A percentile compares a stretch with the other conserved stretches of the same genome.
Evolutionary conservation across 345 rosid genomes (phyloP).

Genomic region (Dovyalis caffra): DNA sequence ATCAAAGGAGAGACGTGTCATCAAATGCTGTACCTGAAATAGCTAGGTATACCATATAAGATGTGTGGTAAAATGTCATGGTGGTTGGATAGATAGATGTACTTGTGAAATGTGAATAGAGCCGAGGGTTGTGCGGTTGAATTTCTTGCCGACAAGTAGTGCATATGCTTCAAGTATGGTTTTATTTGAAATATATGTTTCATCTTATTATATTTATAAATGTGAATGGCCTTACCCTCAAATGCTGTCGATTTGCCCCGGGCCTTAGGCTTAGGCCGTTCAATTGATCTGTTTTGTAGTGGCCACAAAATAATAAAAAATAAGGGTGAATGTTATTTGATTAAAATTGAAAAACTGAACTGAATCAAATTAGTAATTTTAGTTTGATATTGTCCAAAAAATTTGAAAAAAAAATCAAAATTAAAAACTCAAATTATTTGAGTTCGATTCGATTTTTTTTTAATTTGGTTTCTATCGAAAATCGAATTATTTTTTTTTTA

Average conservation of each 20-base stretch:
- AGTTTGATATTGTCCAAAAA: no score
- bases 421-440: no score
- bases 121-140: neutral
- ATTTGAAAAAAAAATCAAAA: no score
- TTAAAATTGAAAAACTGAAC: no score
- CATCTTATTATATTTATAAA: neutral
- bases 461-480: no score
- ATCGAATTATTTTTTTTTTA: no score
- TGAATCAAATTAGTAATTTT: no score
- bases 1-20: neutral
- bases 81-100: neutral
- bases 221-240: neutral
- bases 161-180: neutral
- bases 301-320: no score
- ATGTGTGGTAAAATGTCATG: neutral
- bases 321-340: no score
- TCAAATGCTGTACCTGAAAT: no score
- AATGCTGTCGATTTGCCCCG: neutral
- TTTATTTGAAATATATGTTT: neutral
- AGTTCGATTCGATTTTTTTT: no score
- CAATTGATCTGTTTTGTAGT: no score
- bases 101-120: neutral
- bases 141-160: neutral
- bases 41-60: neutral
- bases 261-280: neutral